Conservation (phyloP, 768 basidiomycete species). For the Atractiella rhizophila region DNA sequence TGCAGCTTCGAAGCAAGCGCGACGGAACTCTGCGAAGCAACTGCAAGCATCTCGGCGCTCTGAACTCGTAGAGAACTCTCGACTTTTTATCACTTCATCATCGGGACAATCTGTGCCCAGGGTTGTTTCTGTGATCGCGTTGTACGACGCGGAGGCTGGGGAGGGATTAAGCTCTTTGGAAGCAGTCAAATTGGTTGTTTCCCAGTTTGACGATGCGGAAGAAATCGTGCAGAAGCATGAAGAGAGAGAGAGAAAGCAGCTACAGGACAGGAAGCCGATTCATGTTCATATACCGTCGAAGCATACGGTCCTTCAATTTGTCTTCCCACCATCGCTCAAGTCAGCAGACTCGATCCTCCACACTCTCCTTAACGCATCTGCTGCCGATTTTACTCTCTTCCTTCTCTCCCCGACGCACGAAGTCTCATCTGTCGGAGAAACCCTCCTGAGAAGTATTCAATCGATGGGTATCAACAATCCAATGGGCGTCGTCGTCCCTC, state of each 20-base stretch:
- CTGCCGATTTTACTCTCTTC: slow-evolving; percentile 72
- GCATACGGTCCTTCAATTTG: neutral
- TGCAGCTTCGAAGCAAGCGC: slow-evolving; percentile 38
- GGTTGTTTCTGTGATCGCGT: slow-evolving; percentile 64
- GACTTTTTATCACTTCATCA: slow-evolving; percentile 34
- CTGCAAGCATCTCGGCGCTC: slow-evolving; percentile 44
- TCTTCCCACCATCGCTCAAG: neutral
- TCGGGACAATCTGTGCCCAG: slow-evolving; percentile 56
- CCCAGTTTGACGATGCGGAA: slow-evolving; percentile 26
- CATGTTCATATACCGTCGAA: neutral
- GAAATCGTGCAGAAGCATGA: slow-evolving; percentile 33
- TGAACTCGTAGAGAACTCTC: slow-evolving; percentile 39
- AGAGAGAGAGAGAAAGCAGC: slow-evolving; percentile 24
- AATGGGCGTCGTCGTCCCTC: slow-evolving; percentile 26
- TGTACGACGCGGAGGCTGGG: slow-evolving; percentile 40
- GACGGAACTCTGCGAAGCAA: slow-evolving; percentile 67
- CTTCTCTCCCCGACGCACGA: slow-evolving; percentile 56
- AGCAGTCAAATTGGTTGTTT: too few relatives aligned
- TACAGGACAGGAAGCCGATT: neutral
- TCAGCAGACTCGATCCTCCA: slow-evolving; percentile 32
- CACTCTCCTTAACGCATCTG: slow-evolving; percentile 59
- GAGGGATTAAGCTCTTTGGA: too few relatives aligned
- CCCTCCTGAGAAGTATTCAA: slow-evolving; percentile 59
- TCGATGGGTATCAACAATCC: slow-evolving; percentile 71
- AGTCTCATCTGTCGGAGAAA: slow-evolving; percentile 65